Conservation (phyloP, 2,329 filamentous ascomycete species). For the Exophiala xenobiotica region DNA sequence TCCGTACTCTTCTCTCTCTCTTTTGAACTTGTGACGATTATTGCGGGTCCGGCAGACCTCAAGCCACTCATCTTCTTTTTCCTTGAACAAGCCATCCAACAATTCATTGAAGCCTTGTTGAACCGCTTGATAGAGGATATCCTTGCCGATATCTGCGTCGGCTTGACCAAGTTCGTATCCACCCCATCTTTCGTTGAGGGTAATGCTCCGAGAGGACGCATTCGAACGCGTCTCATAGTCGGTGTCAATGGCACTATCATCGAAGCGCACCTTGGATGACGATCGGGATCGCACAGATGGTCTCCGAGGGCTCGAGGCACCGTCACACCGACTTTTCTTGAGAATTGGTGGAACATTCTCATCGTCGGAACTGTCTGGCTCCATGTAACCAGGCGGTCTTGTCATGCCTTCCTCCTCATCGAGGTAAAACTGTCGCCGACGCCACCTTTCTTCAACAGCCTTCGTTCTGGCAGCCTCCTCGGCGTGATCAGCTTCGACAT, state of each 20-base stretch:
- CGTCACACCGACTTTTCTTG: constrained; percentile 9
- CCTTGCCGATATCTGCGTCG: constrained; percentile 78
- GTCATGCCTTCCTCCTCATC: constrained; percentile 77
- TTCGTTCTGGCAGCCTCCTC: constrained; percentile 39
- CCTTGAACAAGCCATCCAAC: constrained; percentile 79
- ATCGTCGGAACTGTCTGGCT: constrained; percentile 40
- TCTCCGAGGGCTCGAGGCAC: constrained; percentile 29
- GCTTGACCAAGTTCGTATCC: constrained; percentile 76
- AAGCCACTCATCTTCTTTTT: constrained; percentile 73
- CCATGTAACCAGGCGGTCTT: constrained; percentile 61
- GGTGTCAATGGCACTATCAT: constrained; percentile 63
- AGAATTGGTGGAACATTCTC: constrained; percentile 33
- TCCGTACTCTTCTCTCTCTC: constrained; percentile 40
- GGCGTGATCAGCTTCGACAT: constrained; percentile 39
- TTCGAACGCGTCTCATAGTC: constrained; percentile 72
- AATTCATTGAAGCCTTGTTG: constrained; percentile 93
- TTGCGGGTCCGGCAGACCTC: constrained; percentile 63
- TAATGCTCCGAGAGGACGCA: constrained; percentile 68
- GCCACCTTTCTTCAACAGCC: constrained; percentile 69
- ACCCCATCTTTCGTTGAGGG: constrained; percentile 68
- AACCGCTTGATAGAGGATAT: constrained; percentile 86
- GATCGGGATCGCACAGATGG: constrained; percentile 64
- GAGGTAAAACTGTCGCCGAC: constrained; percentile 74
- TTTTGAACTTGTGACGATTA: constrained; percentile 57
- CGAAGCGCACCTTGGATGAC: constrained; percentile 76